These are phyloP conservation scores for Drosera spatulata DNA, from an alignment of 179 eudicot genomes.

Conservation along the genomic window DNA sequence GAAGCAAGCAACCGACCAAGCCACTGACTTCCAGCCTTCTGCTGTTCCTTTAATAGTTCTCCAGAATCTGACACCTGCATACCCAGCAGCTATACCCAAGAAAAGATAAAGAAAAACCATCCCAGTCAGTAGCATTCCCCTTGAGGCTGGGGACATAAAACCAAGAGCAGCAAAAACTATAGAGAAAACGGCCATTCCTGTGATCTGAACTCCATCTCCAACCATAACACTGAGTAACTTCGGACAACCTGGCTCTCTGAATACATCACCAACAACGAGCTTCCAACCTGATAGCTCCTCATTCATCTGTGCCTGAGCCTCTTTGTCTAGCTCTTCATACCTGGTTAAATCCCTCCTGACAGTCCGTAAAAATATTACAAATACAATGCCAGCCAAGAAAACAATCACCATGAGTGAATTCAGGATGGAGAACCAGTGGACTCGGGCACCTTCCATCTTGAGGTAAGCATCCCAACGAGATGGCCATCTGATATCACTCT, in stretches of 20 bases:
- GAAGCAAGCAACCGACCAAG: constrained; percentile 5
- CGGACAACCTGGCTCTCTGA: too few relatives aligned
- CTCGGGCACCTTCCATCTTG: constrained; percentile 1
- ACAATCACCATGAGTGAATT: background rate
- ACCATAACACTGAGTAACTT: too few relatives aligned
- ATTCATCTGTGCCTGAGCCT: too few relatives aligned
- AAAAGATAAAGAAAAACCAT: constrained; percentile 2
- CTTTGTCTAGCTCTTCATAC: too few relatives aligned
- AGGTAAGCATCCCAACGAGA: background rate
- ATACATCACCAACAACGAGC: too few relatives aligned
- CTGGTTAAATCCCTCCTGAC: too few relatives aligned
- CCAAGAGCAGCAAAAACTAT: background rate
- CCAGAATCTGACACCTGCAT: constrained; percentile 7
- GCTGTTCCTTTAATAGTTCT: constrained; percentile 3
- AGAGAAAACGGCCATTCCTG: constrained; percentile 4
- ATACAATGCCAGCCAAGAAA: too few relatives aligned
- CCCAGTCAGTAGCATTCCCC: too few relatives aligned
- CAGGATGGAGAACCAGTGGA: constrained; percentile 2
- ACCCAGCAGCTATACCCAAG: constrained; percentile 3
- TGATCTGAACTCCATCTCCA: background rate
- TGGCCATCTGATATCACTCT: background rate
- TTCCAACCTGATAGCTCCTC: too few relatives aligned
- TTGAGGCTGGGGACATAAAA: too few relatives aligned
- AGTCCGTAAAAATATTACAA: too few relatives aligned
- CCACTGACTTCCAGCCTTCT: constrained; percentile 10